Evolutionary conservation across 1,284 basidiomycete species (phyloP), one percentile per base, ranked within the genome.

Genomic region (Xerocomus minutiporus): DNA sequence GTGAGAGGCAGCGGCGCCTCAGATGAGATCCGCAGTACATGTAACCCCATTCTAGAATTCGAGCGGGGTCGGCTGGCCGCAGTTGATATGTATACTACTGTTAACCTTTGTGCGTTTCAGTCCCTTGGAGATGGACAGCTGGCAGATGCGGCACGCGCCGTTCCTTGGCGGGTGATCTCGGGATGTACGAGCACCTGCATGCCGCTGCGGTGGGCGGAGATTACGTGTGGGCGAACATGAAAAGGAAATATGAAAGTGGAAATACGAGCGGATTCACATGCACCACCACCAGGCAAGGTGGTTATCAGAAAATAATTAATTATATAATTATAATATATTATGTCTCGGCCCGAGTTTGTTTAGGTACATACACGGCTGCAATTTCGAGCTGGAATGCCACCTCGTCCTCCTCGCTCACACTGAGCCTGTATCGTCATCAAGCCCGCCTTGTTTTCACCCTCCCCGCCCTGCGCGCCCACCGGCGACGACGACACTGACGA

Each of bases 351-450:
- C 61, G 61, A 45, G 34, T 13, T 34, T 36, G 54, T 51, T 51
- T 48, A 40, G 32, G 43, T 40, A 45, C 51, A 38, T 54, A 50
- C 45, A 28, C 52, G 20, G 23, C 40, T 26, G 57, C 53, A 63
- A 58, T 64, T 61, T 60, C 54, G 48, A 54, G 59, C 47, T 52
- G 32, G 31, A 36, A 58, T 42, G 61, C 55, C 51, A 54, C 58
- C 58, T 48, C 39, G 48, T 34, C 46, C 52, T 42, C 31, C 52
- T 45, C 31, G 43, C 44, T 51, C 57, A 48, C 42, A 31, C 20
- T 39, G 38, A 39, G 38, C 38, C 47, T 17, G 56, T 51, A 53
- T 52, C 57, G 52, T 50, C 54, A 53, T 48, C 50, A 44, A 23
- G 11, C 28, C 29, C 28, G 6, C 47, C 50, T 51, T 49, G 46